Percentiles rank a stretch among this genome's conserved stretches.
Evolutionary conservation across 2,329 filamentous ascomycete genomes (phyloP).

Genomic region (Fusarium dimerum): DNA sequence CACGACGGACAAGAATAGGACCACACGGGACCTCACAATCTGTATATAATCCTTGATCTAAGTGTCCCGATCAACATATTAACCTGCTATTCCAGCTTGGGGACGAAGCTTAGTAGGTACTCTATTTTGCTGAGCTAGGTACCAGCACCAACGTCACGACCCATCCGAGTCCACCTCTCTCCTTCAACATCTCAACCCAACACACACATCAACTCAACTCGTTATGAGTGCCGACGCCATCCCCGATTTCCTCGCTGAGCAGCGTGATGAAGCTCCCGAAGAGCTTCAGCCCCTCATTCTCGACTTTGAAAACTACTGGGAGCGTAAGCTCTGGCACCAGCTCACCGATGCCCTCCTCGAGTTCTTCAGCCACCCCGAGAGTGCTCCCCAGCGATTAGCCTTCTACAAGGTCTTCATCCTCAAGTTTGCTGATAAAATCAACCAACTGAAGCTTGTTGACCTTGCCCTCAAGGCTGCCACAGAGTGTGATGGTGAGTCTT

Average conservation of each 20-base stretch:
- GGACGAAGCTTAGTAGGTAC: slow-evolving; percentile 22
- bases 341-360: slow-evolving; percentile 85
- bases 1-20: not conserved
- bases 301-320: slow-evolving; percentile 95
- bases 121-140: slow-evolving; percentile 21
- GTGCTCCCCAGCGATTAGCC: slow-evolving; percentile 78
- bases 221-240: slow-evolving; percentile 85
- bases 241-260: slow-evolving; percentile 86
- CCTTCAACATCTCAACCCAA: not conserved
- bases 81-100: no score
- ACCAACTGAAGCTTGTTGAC: slow-evolving; percentile 94
- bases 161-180: slow-evolving; percentile 5
- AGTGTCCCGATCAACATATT: no score
- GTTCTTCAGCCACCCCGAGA: slow-evolving; percentile 83
- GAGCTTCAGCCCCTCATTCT: slow-evolving; percentile 87
- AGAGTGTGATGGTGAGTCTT: slow-evolving; percentile 70
- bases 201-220: slow-evolving; percentile 13
- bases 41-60: no score
- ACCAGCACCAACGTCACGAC: slow-evolving; percentile 13
- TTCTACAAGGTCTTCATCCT: slow-evolving; percentile 95
- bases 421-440: slow-evolving; percentile 97
- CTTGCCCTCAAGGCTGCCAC: slow-evolving; percentile 84
- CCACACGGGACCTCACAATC: no score
- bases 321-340: slow-evolving; percentile 98
- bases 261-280: slow-evolving; percentile 84